Evolutionary conservation across 139 green algal genomes (phyloP), one percentile per base, ranked within the genome.

Genomic region (Desmodesmus armatus): DNA sequence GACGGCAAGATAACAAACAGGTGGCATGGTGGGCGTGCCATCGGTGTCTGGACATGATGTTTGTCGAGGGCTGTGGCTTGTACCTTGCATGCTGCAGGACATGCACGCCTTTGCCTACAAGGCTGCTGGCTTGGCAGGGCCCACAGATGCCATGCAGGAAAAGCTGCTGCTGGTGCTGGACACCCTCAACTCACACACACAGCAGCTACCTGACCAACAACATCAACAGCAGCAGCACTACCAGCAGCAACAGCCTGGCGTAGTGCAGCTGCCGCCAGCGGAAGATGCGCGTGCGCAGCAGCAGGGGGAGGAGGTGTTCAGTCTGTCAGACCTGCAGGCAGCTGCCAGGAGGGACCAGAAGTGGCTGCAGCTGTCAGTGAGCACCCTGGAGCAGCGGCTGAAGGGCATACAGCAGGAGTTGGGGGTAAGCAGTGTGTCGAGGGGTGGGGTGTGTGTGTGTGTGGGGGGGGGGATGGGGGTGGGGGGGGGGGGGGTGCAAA

Each of bases 311-410:
- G 7, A 41, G 58, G 31, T 67, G 0, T 6, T 67, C 11, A 49
- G 35, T n/a, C 0, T 75, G 66, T 27, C 39, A 23, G 27, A 81
- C 49, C 49, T 81, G 74, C 74, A 81, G 74, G 29, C 33, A 23
- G 74, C 74, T 33, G 49, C 74, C 2, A 31, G 47, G 33, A 62
- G 49, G 9, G 74, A 81, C 74, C 74, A 81, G 31, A 29, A 49
- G 21, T 81, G 74, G 74, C 74, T 81, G n/a, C 15, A n/a, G 40
- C 35, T 79, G 43, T 27, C 43, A 0, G 29, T 79, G 44, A 29
- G 17, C 15, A 19, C 25, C 5, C 44, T 79, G 44, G 43, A 79
- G 72, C n/a, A 79, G 13, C 23, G 31, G 23, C 58, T 67, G 17
- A n/a, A 67, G 15, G 58, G n/a, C n/a, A n/a, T n/a, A n/a, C n/a